Conservation (phyloP, 2,329 filamentous ascomycete species). For the Sclerotinia subarctica region DNA sequence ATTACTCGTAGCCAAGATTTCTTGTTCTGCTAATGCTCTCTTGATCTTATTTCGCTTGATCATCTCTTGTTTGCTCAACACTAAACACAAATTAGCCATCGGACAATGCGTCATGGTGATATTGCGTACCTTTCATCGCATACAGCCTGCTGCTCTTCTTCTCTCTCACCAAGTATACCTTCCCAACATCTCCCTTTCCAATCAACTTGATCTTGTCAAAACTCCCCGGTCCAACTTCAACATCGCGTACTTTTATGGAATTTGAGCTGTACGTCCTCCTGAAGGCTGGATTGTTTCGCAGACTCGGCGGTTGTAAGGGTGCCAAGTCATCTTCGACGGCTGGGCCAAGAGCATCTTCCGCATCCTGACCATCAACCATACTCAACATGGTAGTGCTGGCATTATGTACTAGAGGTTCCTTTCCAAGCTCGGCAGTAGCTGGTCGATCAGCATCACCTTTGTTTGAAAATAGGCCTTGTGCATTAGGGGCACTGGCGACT, state of each 20-base stretch:
- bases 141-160: conserved; percentile 96
- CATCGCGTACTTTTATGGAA: conserved; percentile 96
- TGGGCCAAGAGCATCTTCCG: conserved; percentile 39
- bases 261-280: conserved; percentile 97
- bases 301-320: conserved; percentile 63
- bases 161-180: conserved; percentile 94
- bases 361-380: conserved; percentile 46
- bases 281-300: conserved; percentile 71
- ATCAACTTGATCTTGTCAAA: conserved; percentile 99
- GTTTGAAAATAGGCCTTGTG: conserved; percentile 79
- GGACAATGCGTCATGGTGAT: background rate
- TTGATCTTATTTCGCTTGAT: conserved; percentile 99
- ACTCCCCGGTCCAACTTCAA: conserved; percentile 90
- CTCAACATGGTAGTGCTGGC: conserved; percentile 49
- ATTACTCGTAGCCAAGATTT: conserved; percentile 97
- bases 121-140: conserved; percentile 87
- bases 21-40: conserved; percentile 92
- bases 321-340: conserved; percentile 53
- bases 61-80: conserved; percentile 99
- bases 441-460: conserved; percentile 64
- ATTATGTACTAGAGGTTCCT: conserved; percentile 68
- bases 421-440: conserved; percentile 80
- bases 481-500: conserved; percentile 95
- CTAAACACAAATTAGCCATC: conserved; percentile 48
- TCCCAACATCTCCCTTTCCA: conserved; percentile 96